A percentile compares a stretch with the other conserved stretches of the same genome.
Evolutionary conservation across 768 basidiomycete genomes (phyloP).

Genomic region (Cyclocybe cylindracea): DNA sequence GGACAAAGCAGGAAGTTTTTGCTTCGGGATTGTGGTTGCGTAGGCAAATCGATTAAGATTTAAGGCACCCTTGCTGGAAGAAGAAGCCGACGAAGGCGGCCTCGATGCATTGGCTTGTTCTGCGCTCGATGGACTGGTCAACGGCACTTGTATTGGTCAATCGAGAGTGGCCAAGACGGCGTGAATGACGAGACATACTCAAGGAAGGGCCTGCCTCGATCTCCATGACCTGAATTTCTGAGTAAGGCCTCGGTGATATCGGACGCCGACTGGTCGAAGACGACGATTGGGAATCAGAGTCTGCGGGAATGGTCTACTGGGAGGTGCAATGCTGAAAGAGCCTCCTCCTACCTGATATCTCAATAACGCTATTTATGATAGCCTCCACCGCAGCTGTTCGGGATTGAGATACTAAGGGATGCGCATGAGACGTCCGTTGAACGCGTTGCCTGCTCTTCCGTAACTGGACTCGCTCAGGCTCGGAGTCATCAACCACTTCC

Average conservation of each 20-base stretch:
- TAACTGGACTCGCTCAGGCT: conserved; percentile 60
- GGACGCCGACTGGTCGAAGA: background rate
- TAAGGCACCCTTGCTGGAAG: background rate
- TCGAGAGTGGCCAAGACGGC: too few species aligned
- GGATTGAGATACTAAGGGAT: background rate
- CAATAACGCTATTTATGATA: conserved; percentile 15
- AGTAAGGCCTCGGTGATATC: background rate
- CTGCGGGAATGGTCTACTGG: conserved; percentile 1
- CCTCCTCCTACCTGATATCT: conserved; percentile 20
- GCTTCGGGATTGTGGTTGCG: background rate
- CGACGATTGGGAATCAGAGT: conserved; percentile 15
- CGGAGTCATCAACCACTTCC: conserved; percentile 67
- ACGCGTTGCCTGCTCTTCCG: conserved; percentile 21
- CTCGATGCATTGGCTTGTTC: too few species aligned
- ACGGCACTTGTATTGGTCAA: too few species aligned
- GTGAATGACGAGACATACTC: too few species aligned
- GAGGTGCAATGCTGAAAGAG: background rate
- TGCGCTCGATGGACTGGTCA: too few species aligned
- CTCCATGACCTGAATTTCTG: background rate
- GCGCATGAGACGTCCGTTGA: background rate
- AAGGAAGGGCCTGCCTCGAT: too few species aligned
- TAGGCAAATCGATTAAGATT: conserved; percentile 15
- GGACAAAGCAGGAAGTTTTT: background rate
- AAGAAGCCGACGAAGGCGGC: too few species aligned
- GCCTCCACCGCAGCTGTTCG: background rate